These are phyloP conservation scores for Calophaca sinica DNA, from an alignment of 306 rosid species.

Conservation along the genomic window DNA sequence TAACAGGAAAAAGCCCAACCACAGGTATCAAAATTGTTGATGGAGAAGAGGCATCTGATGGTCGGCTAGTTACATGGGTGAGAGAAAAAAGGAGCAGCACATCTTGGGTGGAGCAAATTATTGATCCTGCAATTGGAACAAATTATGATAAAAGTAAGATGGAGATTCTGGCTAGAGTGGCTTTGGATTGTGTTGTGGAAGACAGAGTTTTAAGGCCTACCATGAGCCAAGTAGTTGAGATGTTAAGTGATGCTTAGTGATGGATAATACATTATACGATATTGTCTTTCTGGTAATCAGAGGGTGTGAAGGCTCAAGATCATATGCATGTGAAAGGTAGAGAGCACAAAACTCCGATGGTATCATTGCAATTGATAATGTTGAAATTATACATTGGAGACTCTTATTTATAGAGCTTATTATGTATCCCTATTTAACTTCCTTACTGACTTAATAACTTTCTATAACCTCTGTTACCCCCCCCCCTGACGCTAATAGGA, in stretches of 20 bases:
- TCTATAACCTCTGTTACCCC: too few species aligned
- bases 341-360: too few species aligned
- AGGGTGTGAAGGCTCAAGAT: too few species aligned
- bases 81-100: conserved; percentile 43
- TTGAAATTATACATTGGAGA: too few species aligned
- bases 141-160: conserved; percentile 44
- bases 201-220: conserved; percentile 57
- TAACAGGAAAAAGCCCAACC: conserved; percentile 38
- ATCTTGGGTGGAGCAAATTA: conserved; percentile 44
- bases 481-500: too few species aligned
- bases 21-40: not conserved
- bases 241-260: conserved; percentile 39
- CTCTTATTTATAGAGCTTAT: too few species aligned
- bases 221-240: conserved; percentile 62
- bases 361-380: too few species aligned
- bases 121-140: conserved; percentile 47
- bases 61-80: conserved; percentile 45
- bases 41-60: conserved; percentile 31
- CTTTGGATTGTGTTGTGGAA: conserved; percentile 58
- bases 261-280: too few species aligned
- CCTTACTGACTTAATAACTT: too few species aligned
- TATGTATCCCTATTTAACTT: too few species aligned
- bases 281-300: too few species aligned
- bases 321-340: too few species aligned
- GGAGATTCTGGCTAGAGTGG: conserved; percentile 48